Evolutionary conservation across 108 stramenopile species (phyloP).

Genomic region (Cylindrotheca fusiformis): DNA sequence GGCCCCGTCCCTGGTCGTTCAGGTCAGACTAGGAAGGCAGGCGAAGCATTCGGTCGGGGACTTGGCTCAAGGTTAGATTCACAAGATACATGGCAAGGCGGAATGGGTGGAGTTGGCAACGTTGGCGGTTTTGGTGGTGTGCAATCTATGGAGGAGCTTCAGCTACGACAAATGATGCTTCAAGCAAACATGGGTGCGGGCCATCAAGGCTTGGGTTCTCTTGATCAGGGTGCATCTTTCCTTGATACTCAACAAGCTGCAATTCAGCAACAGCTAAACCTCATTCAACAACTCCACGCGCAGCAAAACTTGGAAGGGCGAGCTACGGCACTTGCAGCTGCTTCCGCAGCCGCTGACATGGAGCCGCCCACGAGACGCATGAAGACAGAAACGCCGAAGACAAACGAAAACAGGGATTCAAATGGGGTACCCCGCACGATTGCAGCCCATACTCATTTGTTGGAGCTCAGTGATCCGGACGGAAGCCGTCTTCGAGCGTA

Average conservation of each 20-base stretch:
- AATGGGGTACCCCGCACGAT: conserved; percentile 51
- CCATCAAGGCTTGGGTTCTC: conserved; percentile 9
- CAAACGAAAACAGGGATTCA: conserved; percentile 14
- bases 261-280: conserved; percentile 43
- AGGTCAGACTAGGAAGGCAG: conserved; percentile 28
- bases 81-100: conserved; percentile 5
- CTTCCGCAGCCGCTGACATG: conserved; percentile 1
- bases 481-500: conserved; percentile 71
- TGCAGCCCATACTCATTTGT: conserved; percentile 54
- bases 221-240: conserved; percentile 22
- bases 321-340: not conserved
- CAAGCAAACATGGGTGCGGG: conserved; percentile 22
- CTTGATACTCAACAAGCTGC: conserved; percentile 28
- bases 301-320: conserved; percentile 47
- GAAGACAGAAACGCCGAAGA: conserved; percentile 24
- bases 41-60: conserved; percentile 28
- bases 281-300: conserved; percentile 44
- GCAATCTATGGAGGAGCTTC: conserved; percentile 35
- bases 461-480: conserved; percentile 46
- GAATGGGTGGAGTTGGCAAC: not conserved
- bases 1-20: conserved; percentile 76
- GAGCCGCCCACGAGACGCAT: conserved; percentile 34
- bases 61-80: conserved; percentile 12
- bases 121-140: conserved; percentile 8
- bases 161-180: conserved; percentile 37